Percentiles rank a stretch among this genome's conserved stretches.
phyloP scores from a whole-genome alignment of 2,329 filamentous ascomycete genomes.

The Rasamsonia emersonii region DNA sequence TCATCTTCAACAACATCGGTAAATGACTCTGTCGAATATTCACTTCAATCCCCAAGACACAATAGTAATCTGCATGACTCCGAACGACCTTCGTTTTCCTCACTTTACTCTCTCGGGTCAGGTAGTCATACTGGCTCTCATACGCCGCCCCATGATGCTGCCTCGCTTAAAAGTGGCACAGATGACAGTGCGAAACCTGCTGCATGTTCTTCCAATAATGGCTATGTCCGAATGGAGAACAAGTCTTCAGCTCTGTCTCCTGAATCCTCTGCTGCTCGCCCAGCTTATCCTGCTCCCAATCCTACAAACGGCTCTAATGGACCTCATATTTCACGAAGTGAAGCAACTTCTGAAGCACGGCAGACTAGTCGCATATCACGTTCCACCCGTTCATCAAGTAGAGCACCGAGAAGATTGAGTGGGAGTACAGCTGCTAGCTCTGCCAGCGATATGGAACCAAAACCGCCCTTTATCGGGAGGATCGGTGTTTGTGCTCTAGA shows the following conservation, averaged over 20 bases:
- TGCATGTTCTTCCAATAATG: background rate
- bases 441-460: conserved; percentile 54
- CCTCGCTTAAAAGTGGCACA: conserved; percentile 5
- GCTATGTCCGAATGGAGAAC: conserved; percentile 6
- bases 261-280: conserved; percentile 12
- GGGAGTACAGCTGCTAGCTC: conserved; percentile 75
- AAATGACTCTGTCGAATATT: too few relatives aligned
- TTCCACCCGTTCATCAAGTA: conserved; percentile 52
- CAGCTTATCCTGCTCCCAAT: conserved; percentile 10
- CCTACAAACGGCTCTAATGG: conserved; percentile 7
- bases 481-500: conserved; percentile 96
- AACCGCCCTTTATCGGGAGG: conserved; percentile 42
- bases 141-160: conserved; percentile 14
- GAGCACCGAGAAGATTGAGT: conserved; percentile 66
- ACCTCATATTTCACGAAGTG: conserved; percentile 12
- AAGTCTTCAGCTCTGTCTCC: conserved; percentile 9
- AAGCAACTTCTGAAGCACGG: conserved; percentile 17
- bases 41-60: background rate
- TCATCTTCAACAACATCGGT: too few relatives aligned
- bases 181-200: conserved; percentile 7
- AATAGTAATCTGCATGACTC: conserved; percentile 30
- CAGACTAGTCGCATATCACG: conserved; percentile 28
- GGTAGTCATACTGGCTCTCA: conserved; percentile 31
- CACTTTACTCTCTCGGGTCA: conserved; percentile 53
- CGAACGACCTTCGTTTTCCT: conserved; percentile 65